These are phyloP conservation scores for Agrostemma githago DNA, from an alignment of 148 eudicot genomes.

Conservation along the genomic window DNA sequence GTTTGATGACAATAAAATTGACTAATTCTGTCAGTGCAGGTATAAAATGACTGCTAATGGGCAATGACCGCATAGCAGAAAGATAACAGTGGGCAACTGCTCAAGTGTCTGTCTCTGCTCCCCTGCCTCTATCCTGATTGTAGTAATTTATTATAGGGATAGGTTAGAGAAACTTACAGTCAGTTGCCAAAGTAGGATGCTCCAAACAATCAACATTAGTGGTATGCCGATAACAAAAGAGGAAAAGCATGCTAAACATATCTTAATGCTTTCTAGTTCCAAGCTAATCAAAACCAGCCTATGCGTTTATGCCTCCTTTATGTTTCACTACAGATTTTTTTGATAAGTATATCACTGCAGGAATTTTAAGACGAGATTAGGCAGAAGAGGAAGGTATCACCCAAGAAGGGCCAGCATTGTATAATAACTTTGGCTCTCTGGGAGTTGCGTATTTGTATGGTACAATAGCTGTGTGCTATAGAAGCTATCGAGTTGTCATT, in stretches of 20 bases:
- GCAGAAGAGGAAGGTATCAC: constrained; percentile 6
- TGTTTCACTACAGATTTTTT: background rate
- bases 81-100: background rate
- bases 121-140: constrained; percentile 2
- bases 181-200: constrained; percentile 29
- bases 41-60: constrained; percentile 11
- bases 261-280: background rate
- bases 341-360: background rate
- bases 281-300: constrained; percentile 7
- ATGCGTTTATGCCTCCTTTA: background rate
- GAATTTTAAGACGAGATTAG: constrained; percentile 9
- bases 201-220: constrained; percentile 12
- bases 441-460: constrained; percentile 17
- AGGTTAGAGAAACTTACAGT: constrained; percentile 24
- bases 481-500: constrained; percentile 6
- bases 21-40: background rate
- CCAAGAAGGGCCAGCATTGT: constrained; percentile 15
- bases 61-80: background rate
- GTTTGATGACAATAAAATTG: background rate
- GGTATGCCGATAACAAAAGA: constrained; percentile 14
- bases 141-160: constrained; percentile 5
- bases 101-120: constrained; percentile 8
- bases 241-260: constrained; percentile 12
- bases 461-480: constrained; percentile 6
- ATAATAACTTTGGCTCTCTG: constrained; percentile 3